phyloP scores from a whole-genome alignment of 2,329 filamentous ascomycete genomes.

The Neofusicoccum parvum region DNA sequence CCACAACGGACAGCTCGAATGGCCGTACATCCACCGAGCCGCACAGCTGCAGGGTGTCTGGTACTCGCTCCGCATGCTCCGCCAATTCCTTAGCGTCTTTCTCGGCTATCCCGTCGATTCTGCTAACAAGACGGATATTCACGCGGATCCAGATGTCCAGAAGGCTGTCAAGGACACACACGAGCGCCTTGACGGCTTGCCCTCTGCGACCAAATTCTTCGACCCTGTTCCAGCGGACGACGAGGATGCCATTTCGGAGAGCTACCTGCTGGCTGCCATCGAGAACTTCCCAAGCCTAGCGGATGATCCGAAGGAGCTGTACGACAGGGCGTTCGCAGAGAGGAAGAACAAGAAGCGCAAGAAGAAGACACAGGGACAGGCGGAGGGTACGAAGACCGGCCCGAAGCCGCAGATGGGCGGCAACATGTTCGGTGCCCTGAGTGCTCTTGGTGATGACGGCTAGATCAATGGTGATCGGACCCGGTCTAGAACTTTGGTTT shows the following conservation, averaged over 20 bases:
- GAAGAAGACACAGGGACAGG: conserved; percentile 7
- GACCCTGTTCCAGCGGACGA: background rate
- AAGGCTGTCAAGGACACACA: background rate
- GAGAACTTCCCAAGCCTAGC: conserved; percentile 1
- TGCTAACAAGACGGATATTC: background rate
- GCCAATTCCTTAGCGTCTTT: conserved; percentile 10
- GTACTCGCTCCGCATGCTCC: conserved; percentile 21
- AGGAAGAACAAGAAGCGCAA: conserved; percentile 5
- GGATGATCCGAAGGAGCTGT: background rate
- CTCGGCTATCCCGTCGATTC: background rate
- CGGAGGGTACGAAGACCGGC: background rate
- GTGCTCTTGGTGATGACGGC: background rate
- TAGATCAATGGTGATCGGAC: background rate
- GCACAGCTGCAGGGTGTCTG: conserved; percentile 17
- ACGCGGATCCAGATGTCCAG: background rate
- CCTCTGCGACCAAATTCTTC: background rate
- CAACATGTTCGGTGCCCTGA: conserved; percentile 6
- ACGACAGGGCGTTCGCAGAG: background rate
- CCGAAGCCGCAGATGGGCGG: background rate
- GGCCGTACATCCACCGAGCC: conserved; percentile 6
- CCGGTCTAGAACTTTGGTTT: no score
- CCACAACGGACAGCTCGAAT: background rate
- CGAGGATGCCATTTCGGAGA: background rate
- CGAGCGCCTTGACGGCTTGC: background rate
- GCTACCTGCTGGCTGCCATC: background rate